Conservation (phyloP, 331 rosid genomes). For the Quercus lobata region DNA sequence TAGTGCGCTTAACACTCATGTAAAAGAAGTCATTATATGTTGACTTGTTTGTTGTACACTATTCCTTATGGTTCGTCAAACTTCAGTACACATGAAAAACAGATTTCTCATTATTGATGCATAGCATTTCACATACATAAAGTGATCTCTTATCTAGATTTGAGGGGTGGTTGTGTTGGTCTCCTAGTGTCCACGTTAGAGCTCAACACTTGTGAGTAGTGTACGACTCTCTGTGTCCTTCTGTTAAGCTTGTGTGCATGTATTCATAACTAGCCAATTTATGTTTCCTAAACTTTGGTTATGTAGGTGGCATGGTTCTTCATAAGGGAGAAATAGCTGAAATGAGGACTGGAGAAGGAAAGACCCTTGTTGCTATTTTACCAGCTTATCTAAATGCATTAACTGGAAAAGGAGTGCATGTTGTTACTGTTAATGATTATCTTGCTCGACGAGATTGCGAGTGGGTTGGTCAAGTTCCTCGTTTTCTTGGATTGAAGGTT, state of each 20-base stretch:
- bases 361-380: conserved; percentile 92
- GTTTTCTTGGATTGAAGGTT: conserved; percentile 98
- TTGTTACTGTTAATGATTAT: conserved; percentile 94
- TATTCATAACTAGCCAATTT: neutral
- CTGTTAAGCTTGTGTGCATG: neutral
- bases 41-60: neutral
- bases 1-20: neutral
- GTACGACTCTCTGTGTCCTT: neutral
- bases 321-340: conserved; percentile 98
- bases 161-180: neutral
- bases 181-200: neutral
- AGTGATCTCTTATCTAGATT: neutral
- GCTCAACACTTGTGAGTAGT: neutral
- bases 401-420: conserved; percentile 87
- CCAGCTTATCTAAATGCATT: conserved; percentile 95
- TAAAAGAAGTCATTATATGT: neutral
- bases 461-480: conserved; percentile 99
- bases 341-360: conserved; percentile 99
- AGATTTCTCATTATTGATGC: neutral
- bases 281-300: conserved; percentile 13
- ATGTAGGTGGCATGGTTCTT: conserved; percentile 92
- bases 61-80: neutral
- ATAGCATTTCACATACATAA: neutral
- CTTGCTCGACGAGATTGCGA: conserved; percentile 94
- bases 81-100: neutral